Percentiles rank a stretch among this genome's conserved stretches.
Evolutionary conservation across 306 rosid genomes (phyloP).

Genomic region (Quercus robur): DNA sequence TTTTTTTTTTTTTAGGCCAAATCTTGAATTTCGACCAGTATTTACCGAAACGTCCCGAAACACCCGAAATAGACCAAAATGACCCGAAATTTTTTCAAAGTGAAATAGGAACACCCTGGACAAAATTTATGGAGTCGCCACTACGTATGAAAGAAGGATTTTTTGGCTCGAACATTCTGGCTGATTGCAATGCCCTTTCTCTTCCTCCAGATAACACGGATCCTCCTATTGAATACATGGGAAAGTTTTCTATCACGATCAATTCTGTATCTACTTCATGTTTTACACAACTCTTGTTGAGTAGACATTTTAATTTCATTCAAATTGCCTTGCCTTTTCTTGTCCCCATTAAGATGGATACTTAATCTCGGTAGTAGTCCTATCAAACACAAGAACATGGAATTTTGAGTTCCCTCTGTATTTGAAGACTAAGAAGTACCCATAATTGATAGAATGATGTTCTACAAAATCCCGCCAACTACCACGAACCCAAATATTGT

Average conservation of each 20-base stretch:
- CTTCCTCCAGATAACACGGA: background rate
- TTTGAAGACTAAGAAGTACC: constrained; percentile 17
- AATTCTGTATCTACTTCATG: background rate
- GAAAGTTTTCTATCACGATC: too few relatives aligned
- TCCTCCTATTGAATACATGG: background rate
- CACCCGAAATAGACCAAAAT: too few relatives aligned
- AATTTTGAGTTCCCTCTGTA: constrained; percentile 10
- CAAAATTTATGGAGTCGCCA: too few relatives aligned
- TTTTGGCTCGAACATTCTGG: background rate
- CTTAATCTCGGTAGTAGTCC: constrained; percentile 12
- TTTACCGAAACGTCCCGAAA: too few relatives aligned
- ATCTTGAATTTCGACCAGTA: too few relatives aligned
- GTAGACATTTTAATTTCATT: background rate
- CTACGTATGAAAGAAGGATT: constrained; percentile 6
- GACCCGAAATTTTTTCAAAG: too few relatives aligned
- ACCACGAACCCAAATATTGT: background rate
- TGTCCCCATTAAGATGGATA: constrained; percentile 4
- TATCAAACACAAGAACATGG: constrained; percentile 9
- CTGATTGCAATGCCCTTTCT: background rate
- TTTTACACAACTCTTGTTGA: background rate
- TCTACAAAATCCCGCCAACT: constrained; percentile 12
- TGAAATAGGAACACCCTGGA: too few relatives aligned
- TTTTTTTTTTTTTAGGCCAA: too few relatives aligned
- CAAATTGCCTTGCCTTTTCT: background rate
- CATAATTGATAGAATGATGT: constrained; percentile 6